phyloP scores from a whole-genome alignment of 352 stramenopile genomes.

The Pythium dissotocum region DNA sequence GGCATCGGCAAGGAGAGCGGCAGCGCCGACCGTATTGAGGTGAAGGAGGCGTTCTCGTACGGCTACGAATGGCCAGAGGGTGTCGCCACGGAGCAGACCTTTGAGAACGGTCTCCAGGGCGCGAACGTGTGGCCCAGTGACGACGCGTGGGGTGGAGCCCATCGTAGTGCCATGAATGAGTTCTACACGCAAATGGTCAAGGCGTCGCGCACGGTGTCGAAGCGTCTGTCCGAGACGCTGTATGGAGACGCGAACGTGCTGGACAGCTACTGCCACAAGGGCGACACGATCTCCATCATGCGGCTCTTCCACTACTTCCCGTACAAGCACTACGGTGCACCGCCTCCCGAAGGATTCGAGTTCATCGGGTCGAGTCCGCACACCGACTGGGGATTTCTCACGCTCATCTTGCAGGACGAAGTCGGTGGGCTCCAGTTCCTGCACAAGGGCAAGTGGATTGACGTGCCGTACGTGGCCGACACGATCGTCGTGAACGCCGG shows the following conservation, averaged over 20 bases:
- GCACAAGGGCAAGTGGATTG: constrained; percentile 67
- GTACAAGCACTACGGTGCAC: constrained; percentile 53
- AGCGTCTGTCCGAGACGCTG: constrained; percentile 48
- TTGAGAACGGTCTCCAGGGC: constrained; percentile 67
- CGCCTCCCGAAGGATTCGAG: constrained; percentile 50
- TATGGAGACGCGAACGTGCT: constrained; percentile 56
- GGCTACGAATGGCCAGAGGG: constrained; percentile 64
- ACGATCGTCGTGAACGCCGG: constrained; percentile 78
- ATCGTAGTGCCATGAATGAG: constrained; percentile 48
- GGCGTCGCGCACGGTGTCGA: constrained; percentile 53
- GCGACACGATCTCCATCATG: constrained; percentile 85
- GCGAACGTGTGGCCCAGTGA: constrained; percentile 65
- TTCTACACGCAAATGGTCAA: constrained; percentile 62
- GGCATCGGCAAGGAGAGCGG: constrained; percentile 78
- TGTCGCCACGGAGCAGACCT: constrained; percentile 9
- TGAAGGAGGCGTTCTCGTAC: constrained; percentile 86
- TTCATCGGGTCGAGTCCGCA: constrained; percentile 84
- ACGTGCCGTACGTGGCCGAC: constrained; percentile 71
- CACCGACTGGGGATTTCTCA: constrained; percentile 86
- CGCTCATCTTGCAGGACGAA: constrained; percentile 78
- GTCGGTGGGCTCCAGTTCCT: constrained; percentile 73
- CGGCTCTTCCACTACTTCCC: constrained; percentile 86
- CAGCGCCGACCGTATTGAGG: constrained; percentile 72
- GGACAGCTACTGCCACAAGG: constrained; percentile 56
- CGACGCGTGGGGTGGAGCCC: constrained; percentile 30